Conservation (phyloP, 1,139 yeast genomes). For the Candida labiduridarum region DNA sequence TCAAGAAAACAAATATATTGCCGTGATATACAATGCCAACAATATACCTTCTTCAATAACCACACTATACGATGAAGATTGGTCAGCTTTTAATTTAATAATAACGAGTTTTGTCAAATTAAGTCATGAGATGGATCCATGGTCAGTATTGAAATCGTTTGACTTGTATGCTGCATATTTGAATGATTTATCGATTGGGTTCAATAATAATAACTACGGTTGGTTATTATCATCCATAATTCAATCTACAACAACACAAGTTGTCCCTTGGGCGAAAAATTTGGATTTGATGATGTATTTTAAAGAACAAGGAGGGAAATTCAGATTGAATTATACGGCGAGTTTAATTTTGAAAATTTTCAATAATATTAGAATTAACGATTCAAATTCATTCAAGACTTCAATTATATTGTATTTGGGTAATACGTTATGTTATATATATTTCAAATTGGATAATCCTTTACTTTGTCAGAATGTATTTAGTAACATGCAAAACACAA, state of each 20-base stretch:
- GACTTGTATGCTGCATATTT: conserved; percentile 57
- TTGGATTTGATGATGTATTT: conserved; percentile 51
- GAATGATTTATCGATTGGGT: conserved; percentile 59
- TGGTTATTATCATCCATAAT: conserved; percentile 49
- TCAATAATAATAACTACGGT: conserved; percentile 56
- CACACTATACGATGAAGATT: conserved; percentile 40
- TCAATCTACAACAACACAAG: conserved; percentile 37
- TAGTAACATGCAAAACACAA: conserved; percentile 68
- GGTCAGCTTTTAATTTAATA: conserved; percentile 56
- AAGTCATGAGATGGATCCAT: conserved; percentile 60
- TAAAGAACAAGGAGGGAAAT: conserved; percentile 43
- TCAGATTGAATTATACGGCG: conserved; percentile 58
- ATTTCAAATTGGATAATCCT: conserved; percentile 65
- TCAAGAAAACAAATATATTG: conserved; percentile 11
- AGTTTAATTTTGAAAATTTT: conserved; percentile 60
- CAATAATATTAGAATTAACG: conserved; percentile 59
- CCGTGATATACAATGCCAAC: conserved; percentile 8
- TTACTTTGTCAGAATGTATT: conserved; percentile 74
- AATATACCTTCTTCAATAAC: conserved; percentile 10
- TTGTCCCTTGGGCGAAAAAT: conserved; percentile 52
- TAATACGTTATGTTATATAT: conserved; percentile 59
- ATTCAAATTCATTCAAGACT: conserved; percentile 48
- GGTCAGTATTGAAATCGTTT: conserved; percentile 57
- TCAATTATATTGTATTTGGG: conserved; percentile 59
- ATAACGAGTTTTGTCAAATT: conserved; percentile 53